A percentile compares a stretch with the other conserved stretches of the same genome.
Conservation (phyloP, 2,329 filamentous ascomycete species). For the Samsoniella hepiali region DNA sequence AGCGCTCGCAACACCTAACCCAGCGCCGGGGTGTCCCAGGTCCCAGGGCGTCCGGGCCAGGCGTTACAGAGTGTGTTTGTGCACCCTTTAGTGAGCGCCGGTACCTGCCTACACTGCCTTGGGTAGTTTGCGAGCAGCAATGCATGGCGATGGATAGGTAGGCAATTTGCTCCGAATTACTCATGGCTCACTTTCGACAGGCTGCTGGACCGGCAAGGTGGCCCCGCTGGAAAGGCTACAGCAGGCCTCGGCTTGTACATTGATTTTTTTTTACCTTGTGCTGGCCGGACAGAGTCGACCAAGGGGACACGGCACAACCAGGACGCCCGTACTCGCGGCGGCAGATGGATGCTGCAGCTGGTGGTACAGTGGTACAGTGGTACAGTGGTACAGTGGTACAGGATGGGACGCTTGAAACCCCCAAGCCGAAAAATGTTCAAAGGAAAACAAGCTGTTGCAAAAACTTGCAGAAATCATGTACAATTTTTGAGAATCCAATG, state of each 20-base stretch:
- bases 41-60: no score
- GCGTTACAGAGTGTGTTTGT: no score
- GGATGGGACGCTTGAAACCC: neutral
- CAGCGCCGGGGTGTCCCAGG: neutral
- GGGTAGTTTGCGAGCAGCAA: no score
- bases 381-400: neutral
- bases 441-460: no score
- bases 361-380: neutral
- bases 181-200: no score
- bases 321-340: neutral
- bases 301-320: constrained; percentile 2
- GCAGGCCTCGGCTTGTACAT: constrained; percentile 6
- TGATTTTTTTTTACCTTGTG: neutral
- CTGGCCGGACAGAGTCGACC: neutral
- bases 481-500: neutral
- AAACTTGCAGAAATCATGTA: no score
- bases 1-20: no score
- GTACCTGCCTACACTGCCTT: no score
- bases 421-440: neutral
- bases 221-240: neutral
- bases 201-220: no score
- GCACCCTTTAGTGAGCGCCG: no score
- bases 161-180: no score
- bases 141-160: no score
- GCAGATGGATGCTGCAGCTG: neutral